Conservation (phyloP, 192 early-diverging fungal genomes). For the Oehlia diaphana region DNA sequence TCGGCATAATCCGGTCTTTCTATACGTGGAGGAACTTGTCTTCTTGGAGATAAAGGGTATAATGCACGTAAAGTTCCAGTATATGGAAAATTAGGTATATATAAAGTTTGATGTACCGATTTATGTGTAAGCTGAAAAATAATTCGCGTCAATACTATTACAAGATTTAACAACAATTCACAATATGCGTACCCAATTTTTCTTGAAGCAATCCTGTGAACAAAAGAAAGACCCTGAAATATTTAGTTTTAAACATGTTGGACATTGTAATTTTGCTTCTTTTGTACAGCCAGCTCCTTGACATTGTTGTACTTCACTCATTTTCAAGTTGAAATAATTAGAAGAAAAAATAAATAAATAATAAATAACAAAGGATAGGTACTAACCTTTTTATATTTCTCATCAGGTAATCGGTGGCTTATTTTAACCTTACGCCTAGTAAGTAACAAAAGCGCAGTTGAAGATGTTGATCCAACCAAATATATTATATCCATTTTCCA, state of each 20-base stretch:
- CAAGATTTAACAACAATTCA: not conserved
- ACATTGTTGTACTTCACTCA: constrained; percentile 31
- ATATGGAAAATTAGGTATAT: constrained; percentile 38
- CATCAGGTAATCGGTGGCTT: too few relatives aligned
- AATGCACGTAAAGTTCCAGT: constrained; percentile 68
- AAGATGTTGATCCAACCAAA: too few relatives aligned
- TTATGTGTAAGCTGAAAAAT: constrained; percentile 16
- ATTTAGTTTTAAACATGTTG: constrained; percentile 72
- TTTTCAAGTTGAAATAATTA: not conserved
- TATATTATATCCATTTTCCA: too few relatives aligned
- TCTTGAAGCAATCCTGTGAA: constrained; percentile 77
- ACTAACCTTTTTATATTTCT: too few relatives aligned
- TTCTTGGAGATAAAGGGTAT: constrained; percentile 75
- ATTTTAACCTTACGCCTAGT: too few relatives aligned
- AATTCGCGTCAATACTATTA: not conserved
- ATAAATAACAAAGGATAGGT: too few relatives aligned
- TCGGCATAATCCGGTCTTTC: constrained; percentile 72
- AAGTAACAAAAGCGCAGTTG: too few relatives aligned
- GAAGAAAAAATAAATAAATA: too few relatives aligned
- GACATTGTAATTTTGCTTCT: constrained; percentile 72
- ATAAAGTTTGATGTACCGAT: not conserved
- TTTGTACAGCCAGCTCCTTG: constrained; percentile 60
- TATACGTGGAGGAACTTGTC: constrained; percentile 67
- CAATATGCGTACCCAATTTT: constrained; percentile 57
- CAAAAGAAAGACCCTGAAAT: constrained; percentile 74